phyloP scores from a whole-genome alignment of 768 basidiomycete species.

The Hebeloma cylindrosporum region DNA sequence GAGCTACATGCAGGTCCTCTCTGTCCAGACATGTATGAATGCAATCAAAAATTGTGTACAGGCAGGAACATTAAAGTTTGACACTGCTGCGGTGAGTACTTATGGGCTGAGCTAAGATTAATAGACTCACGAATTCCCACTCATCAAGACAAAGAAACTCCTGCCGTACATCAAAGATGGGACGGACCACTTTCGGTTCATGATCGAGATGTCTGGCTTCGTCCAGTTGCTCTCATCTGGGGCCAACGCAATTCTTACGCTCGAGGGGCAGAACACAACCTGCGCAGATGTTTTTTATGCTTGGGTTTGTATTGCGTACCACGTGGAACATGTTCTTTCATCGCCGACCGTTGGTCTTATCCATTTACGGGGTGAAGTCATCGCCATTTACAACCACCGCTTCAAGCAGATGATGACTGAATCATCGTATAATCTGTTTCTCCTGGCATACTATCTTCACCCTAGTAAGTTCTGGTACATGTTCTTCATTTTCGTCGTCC shows the following conservation, averaged over 20 bases:
- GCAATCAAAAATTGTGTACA: constrained; percentile 19
- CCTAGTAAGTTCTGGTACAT: constrained; percentile 15
- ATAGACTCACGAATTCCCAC: too few relatives aligned
- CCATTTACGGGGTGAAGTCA: constrained; percentile 12
- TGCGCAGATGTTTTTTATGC: constrained; percentile 32
- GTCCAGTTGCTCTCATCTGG: constrained; percentile 18
- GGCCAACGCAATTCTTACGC: constrained; percentile 25
- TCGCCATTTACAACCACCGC: constrained; percentile 25
- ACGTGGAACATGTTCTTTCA: constrained; percentile 22
- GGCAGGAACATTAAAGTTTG: constrained; percentile 19
- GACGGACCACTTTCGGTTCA: constrained; percentile 15
- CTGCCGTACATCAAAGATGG: constrained; percentile 20
- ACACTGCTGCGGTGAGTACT: constrained; percentile 23
- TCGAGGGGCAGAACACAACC: constrained; percentile 29
- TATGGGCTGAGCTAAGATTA: too few relatives aligned
- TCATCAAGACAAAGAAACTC: constrained; percentile 21
- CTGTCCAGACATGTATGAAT: constrained; percentile 23
- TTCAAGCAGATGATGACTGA: constrained; percentile 33
- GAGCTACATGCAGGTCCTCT: constrained; percentile 22
- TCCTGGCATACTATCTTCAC: constrained; percentile 30
- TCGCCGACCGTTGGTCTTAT: constrained; percentile 8
- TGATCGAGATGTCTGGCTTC: constrained; percentile 16
- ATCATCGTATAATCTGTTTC: constrained; percentile 26
- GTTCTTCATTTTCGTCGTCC: neutral
- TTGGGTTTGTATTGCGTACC: constrained; percentile 30